Conservation (phyloP, 805 yeast species). For the Lachancea fermentati region DNA sequence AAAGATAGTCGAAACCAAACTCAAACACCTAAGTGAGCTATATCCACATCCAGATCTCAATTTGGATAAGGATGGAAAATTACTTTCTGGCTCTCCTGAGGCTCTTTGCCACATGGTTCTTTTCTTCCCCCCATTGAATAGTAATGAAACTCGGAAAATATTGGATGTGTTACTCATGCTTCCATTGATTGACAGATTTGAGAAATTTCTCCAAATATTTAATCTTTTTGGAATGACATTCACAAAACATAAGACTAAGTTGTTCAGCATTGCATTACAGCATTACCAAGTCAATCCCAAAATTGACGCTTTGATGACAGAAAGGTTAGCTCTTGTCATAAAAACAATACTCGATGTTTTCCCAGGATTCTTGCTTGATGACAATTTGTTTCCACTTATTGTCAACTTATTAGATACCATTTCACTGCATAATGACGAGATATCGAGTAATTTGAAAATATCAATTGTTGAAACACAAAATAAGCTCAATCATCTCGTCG, state of each 20-base stretch:
- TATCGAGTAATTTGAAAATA: conserved; percentile 48
- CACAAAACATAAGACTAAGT: conserved; percentile 25
- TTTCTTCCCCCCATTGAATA: conserved; percentile 40
- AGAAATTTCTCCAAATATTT: conserved; percentile 40
- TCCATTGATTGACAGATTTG: conserved; percentile 49
- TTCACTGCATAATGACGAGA: conserved; percentile 43
- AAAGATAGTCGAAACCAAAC: conserved; percentile 2
- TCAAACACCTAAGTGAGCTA: conserved; percentile 36
- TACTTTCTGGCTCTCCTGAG: conserved; percentile 56
- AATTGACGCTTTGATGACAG: conserved; percentile 39
- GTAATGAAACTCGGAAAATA: conserved; percentile 25
- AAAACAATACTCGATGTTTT: conserved; percentile 53
- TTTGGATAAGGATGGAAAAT: conserved; percentile 43
- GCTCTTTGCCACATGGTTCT: conserved; percentile 71
- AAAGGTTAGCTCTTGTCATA: conserved; percentile 49
- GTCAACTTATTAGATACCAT: conserved; percentile 47
- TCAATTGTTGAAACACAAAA: conserved; percentile 48
- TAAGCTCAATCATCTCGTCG: conserved; percentile 35
- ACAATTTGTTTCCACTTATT: conserved; percentile 52
- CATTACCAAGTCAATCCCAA: conserved; percentile 26
- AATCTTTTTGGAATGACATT: conserved; percentile 37
- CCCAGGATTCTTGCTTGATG: conserved; percentile 65
- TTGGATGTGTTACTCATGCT: conserved; percentile 43
- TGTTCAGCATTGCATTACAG: conserved; percentile 19
- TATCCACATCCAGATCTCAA: conserved; percentile 61